Percentiles rank a stretch among this genome's conserved stretches.
phyloP scores from a whole-genome alignment of 2,329 filamentous ascomycete species.

The Pochonia chlamydosporia region DNA sequence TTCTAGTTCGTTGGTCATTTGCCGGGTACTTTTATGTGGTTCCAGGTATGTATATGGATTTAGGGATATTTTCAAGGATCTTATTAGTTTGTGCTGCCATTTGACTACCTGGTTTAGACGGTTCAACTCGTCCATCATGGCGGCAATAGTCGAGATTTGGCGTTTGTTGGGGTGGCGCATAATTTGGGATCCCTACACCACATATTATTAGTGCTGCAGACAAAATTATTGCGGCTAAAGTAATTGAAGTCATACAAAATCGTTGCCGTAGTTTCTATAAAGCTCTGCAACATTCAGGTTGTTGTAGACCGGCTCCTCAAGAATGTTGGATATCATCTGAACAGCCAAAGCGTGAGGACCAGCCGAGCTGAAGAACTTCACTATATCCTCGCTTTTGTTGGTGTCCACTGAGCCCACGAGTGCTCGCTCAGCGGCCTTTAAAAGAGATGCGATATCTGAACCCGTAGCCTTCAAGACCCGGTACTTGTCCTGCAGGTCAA shows the following conservation, averaged over 20 bases:
- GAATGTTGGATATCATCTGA: constrained; percentile 9
- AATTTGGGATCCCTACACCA: constrained; percentile 6
- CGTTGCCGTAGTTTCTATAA: constrained; percentile 4
- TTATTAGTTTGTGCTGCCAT: constrained; percentile 1
- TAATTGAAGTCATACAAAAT: background rate
- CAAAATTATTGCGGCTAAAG: background rate
- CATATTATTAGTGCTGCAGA: background rate
- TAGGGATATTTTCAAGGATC: background rate
- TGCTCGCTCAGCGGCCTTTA: constrained; percentile 6
- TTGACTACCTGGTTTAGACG: constrained; percentile 4
- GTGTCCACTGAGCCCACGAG: background rate
- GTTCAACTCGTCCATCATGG: constrained; percentile 6
- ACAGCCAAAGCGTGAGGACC: constrained; percentile 2
- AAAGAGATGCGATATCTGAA: background rate
- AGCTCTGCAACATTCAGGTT: constrained; percentile 5
- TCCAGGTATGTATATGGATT: constrained; percentile 2
- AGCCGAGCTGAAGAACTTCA: constrained; percentile 7
- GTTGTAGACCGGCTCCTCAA: constrained; percentile 1
- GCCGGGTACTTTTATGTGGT: background rate
- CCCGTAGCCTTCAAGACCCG: background rate
- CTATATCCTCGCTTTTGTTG: background rate
- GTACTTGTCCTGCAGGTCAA: background rate
- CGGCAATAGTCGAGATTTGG: background rate
- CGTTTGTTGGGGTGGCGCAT: constrained; percentile 6
- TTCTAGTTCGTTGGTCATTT: background rate